Evolutionary conservation across 2,329 filamentous ascomycete species (phyloP), one percentile per base, ranked within the genome.

Genomic region (Lasiodiplodia sp.): DNA sequence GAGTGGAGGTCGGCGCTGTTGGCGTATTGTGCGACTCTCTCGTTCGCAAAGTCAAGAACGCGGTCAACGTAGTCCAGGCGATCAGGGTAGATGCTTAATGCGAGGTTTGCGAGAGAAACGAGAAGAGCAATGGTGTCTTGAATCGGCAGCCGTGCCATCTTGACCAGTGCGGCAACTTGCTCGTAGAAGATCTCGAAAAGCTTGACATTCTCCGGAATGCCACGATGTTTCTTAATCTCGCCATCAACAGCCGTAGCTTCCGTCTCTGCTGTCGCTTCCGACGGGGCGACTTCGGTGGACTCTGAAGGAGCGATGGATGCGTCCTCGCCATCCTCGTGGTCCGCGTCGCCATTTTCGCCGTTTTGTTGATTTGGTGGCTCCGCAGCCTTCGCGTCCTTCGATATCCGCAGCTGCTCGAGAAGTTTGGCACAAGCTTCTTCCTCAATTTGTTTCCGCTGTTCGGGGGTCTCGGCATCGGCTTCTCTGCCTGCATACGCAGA

Each of bases 151-250:
- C 93, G 91, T 76, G 97, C 93, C 65, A 92, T 92, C 80, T 94
- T 95, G 71, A 98, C 94, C 64, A 99, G 85, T 75, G 95, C 94
- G 77, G 96, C 92, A 71, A 98, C 96, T 80, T 98, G 96, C 64
- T 94, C 91, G 76, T 98, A 97, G 85, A 98, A 99, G 69, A 98
- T 93, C 80, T 98, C 94, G 79, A 98, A 98, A 28, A 99, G 87
- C 80, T 93, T 95, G 69, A 97, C 90, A 74, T 93, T 91, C 65
- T 90, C 87, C 0, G 91, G 90, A 72, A 93, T 92, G 23, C 88
- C 85, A 62, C 83, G 81, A 28, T 77, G 79, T 75, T 83, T 86
- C 77, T 78, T 81, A 57, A 74, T 75, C 4, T 82, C 79, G 31
- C 80, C 82, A 52, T 83, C 83, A 6, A 76, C 78, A 53, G 79